Evolutionary conservation across 2,329 filamentous ascomycete genomes (phyloP).

Genomic region (Talaromyces atroroseus): DNA sequence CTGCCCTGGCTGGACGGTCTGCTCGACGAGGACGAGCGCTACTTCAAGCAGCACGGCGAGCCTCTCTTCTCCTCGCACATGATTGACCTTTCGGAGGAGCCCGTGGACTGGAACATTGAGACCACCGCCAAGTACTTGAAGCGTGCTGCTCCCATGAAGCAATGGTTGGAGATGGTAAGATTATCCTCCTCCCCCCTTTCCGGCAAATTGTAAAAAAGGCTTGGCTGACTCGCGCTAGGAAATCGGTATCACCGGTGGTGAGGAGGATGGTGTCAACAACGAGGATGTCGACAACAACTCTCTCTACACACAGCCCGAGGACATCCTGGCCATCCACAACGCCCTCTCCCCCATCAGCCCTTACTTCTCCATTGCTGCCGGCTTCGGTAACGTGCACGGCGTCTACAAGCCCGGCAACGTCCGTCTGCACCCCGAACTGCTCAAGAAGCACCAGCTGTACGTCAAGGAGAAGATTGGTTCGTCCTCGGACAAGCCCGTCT

Average conservation of each 20-base stretch:
- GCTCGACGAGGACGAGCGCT: slow-evolving; percentile 86
- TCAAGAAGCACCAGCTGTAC: slow-evolving; percentile 92
- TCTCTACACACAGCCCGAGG: slow-evolving; percentile 96
- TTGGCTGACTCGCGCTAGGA: slow-evolving; percentile 42
- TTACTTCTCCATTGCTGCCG: slow-evolving; percentile 97
- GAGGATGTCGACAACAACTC: slow-evolving; percentile 94
- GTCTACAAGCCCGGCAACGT: slow-evolving; percentile 99
- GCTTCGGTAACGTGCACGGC: slow-evolving; percentile 98
- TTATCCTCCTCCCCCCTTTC: background rate
- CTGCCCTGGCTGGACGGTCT: slow-evolving; percentile 96
- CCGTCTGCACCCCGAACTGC: slow-evolving; percentile 90
- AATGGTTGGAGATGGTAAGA: slow-evolving; percentile 95
- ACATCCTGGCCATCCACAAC: slow-evolving; percentile 88
- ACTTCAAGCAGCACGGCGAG: slow-evolving; percentile 89
- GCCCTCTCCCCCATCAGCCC: slow-evolving; percentile 78
- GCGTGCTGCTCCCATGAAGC: slow-evolving; percentile 92
- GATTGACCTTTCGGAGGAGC: slow-evolving; percentile 95
- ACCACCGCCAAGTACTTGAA: slow-evolving; percentile 92
- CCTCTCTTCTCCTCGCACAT: slow-evolving; percentile 96
- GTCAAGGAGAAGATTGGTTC: slow-evolving; percentile 73
- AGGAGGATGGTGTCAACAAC: slow-evolving; percentile 99
- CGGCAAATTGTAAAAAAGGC: background rate
- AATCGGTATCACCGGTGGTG: slow-evolving; percentile 92
- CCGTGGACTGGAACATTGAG: slow-evolving; percentile 81
- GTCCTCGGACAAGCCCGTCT: slow-evolving; percentile 77